Evolutionary conservation across 179 eudicot genomes (phyloP).

Genomic region (Vitellaria paradoxa): DNA sequence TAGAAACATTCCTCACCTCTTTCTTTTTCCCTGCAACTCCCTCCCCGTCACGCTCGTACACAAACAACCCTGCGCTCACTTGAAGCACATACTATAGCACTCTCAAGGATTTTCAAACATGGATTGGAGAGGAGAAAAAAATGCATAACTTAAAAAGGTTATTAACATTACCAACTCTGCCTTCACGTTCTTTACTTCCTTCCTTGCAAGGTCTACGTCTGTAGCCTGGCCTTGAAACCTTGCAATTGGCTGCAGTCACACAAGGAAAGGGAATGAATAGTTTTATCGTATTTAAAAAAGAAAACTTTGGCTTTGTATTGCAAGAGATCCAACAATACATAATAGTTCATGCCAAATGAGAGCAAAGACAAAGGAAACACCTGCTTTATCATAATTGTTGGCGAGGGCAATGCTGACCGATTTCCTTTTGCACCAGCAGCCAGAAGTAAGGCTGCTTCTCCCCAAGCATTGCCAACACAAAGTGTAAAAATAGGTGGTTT

Average conservation of each 20-base stretch:
- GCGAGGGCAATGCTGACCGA: conserved; percentile 93
- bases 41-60: background rate
- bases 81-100: background rate
- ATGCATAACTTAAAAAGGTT: background rate
- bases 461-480: conserved; percentile 98
- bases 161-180: conserved; percentile 54
- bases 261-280: background rate
- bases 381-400: conserved; percentile 95
- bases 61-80: background rate
- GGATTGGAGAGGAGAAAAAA: background rate
- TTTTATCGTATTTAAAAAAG: background rate
- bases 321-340: background rate
- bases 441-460: conserved; percentile 95
- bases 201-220: conserved; percentile 63
- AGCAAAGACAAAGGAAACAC: conserved; percentile 23
- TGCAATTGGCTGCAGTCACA: conserved; percentile 71
- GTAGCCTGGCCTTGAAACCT: conserved; percentile 82
- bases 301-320: background rate
- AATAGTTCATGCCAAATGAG: background rate
- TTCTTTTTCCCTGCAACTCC: too few species aligned
- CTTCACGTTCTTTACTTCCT: conserved; percentile 64
- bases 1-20: too few species aligned
- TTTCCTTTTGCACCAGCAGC: conserved; percentile 95
- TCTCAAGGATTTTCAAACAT: background rate
- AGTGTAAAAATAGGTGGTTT: conserved; percentile 84